Evolutionary conservation across 257 asterid species (phyloP).

Genomic region (Gentiana straminea): DNA sequence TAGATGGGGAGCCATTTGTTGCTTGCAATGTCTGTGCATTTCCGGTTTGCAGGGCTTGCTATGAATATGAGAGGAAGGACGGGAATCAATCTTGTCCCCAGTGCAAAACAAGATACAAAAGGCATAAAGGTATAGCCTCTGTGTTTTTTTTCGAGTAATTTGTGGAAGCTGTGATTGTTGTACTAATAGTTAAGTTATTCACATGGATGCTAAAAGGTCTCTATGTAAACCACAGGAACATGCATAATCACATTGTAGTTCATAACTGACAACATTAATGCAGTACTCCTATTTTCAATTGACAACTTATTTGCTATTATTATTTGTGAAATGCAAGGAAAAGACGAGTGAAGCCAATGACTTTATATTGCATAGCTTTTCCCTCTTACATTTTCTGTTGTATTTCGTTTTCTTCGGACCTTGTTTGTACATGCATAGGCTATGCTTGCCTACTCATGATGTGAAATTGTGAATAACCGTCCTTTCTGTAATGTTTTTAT

Average conservation of each 20-base stretch:
- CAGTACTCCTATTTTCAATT: neutral
- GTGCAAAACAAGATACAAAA: constrained; percentile 90
- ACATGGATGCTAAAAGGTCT: neutral
- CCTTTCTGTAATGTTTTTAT: too few species aligned
- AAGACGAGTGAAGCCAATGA: too few species aligned
- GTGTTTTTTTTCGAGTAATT: neutral
- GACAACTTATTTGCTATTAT: neutral
- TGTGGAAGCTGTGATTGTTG: neutral
- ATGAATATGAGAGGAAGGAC: constrained; percentile 93
- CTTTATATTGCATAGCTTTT: too few species aligned
- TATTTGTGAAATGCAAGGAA: too few species aligned
- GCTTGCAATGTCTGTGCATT: constrained; percentile 87
- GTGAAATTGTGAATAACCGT: too few species aligned
- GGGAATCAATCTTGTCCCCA: constrained; percentile 95
- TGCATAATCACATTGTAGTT: neutral
- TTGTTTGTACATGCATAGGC: too few species aligned
- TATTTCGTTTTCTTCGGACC: too few species aligned
- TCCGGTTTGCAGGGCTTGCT: constrained; percentile 94
- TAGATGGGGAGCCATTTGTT: constrained; percentile 62
- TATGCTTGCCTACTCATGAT: too few species aligned
- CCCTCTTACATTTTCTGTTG: too few species aligned
- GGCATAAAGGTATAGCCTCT: constrained; percentile 58
- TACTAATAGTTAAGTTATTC: neutral
- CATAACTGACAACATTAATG: neutral
- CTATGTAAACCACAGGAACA: neutral